Evolutionary conservation across 768 basidiomycete species (phyloP), one percentile per base, ranked within the genome.

Genomic region (Gyrodon lividus): DNA sequence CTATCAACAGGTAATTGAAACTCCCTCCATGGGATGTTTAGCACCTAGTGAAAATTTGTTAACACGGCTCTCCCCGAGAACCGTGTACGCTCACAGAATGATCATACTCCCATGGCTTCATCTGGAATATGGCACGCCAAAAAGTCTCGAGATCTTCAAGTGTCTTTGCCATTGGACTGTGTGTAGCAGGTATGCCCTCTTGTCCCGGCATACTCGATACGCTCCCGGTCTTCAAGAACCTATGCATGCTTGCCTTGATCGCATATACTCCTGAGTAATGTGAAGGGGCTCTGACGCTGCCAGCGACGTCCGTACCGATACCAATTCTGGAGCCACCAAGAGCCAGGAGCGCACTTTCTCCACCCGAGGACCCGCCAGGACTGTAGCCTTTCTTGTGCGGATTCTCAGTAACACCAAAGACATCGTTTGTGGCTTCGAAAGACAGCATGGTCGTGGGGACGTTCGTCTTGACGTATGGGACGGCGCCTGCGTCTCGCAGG

Each of bases 401-500:
- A 59, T 87, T 88, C 24, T 72, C 76, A 1, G 83, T 79, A 46
- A 68, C 67, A 1, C 84, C 84, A 58, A 82, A 87, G 1, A 84
- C 68, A 54, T 83, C 79, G 30, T 81, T 82, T 19, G 65, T 52
- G 4, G 80, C 76, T 56, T 83, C 83, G 44, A 80, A 78, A n/a
- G 80, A 79, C 43, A 84, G 70, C 30, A 84, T 75, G 0, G 79
- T 83, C 43, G 75, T 72, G 0, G 83, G 84, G 6, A 82, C 65
- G 41, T 81, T 82, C n/a, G 85, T 87, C 65, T 87, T 87, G 54
- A 81, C 81, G 53, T 77, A 84, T 13, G 83, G 79, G 30, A 87
- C 70, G 0, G 85, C 85, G 30, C 86, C 86, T 1, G 84, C 83
- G 51, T 78, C 76, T 22, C 72, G 77, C 5, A 84, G 68, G 28